Evolutionary conservation across 2,329 filamentous ascomycete species (phyloP).

Genomic region (Pseudogymnoascus sp.): DNA sequence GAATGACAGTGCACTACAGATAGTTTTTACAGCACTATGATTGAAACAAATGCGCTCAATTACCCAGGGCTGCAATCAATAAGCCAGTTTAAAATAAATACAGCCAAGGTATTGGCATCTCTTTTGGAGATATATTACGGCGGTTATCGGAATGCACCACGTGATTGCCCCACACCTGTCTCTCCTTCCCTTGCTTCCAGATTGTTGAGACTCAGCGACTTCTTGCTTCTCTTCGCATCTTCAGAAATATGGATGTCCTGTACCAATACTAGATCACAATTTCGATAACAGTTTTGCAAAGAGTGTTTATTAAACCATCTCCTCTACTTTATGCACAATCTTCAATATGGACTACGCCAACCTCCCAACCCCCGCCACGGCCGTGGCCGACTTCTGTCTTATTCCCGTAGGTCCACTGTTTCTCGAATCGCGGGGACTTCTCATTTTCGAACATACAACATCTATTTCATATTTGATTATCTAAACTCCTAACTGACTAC

Average conservation of each 20-base stretch:
- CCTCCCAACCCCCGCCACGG: slow-evolving; percentile 59
- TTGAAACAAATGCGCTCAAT: background rate
- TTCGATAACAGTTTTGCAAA: background rate
- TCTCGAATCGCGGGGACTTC: background rate
- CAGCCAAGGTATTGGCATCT: background rate
- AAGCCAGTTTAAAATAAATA: background rate
- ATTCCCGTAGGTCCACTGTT: slow-evolving; percentile 53
- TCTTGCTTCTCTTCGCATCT: background rate
- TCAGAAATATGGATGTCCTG: background rate
- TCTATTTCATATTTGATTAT: background rate
- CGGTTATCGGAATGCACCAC: background rate
- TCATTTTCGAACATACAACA: background rate
- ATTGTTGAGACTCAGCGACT: background rate
- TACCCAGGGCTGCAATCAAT: background rate
- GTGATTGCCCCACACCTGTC: background rate
- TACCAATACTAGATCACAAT: background rate
- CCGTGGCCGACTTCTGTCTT: slow-evolving; percentile 85
- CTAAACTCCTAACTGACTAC: slow-evolving; percentile 2
- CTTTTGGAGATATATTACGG: background rate
- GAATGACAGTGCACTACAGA: background rate
- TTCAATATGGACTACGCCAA: slow-evolving; percentile 32
- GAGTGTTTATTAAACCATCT: background rate
- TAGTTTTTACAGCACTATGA: background rate
- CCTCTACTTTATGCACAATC: background rate
- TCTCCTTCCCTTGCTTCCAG: background rate